These are phyloP conservation scores for Bipolaris cookei DNA, from an alignment of 2,329 filamentous ascomycete species.

Conservation along the genomic window DNA sequence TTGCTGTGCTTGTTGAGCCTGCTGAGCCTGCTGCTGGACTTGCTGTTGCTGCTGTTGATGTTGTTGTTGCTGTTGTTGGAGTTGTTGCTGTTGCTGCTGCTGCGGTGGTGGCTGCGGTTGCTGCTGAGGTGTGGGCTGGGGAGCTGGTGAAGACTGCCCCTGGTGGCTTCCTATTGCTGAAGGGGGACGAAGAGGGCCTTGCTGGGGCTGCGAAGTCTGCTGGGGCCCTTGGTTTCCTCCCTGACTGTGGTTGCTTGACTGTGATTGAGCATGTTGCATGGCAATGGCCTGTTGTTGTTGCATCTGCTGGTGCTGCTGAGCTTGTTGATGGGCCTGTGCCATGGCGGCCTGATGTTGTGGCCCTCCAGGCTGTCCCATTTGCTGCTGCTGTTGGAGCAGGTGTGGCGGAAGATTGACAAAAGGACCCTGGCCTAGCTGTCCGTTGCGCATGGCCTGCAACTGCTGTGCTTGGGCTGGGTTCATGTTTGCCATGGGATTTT, in stretches of 20 bases:
- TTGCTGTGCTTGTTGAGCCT: constrained; percentile 27
- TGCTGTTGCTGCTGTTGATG: constrained; percentile 45
- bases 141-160: constrained; percentile 49
- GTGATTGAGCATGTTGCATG: constrained; percentile 58
- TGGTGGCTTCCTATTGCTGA: constrained; percentile 49
- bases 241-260: constrained; percentile 58
- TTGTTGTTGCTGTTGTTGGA: constrained; percentile 12
- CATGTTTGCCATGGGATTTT: constrained; percentile 62
- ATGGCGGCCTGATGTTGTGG: constrained; percentile 52
- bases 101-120: constrained; percentile 50
- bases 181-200: constrained; percentile 48
- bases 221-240: constrained; percentile 48
- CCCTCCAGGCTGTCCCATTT: constrained; percentile 49
- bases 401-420: constrained; percentile 42
- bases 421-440: constrained; percentile 30
- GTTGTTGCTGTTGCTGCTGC: constrained; percentile 50
- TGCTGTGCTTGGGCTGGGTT: constrained; percentile 47
- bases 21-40: constrained; percentile 47
- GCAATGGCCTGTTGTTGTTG: constrained; percentile 48
- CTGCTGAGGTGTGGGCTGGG: constrained; percentile 46
- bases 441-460: constrained; percentile 33
- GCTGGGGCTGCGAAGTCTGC: constrained; percentile 44
- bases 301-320: constrained; percentile 51
- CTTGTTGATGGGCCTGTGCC: constrained; percentile 56
- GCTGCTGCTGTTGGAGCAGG: constrained; percentile 55